Base-by-base conservation (phyloP, 352 stramenopile genomes). In the Phytophthora macrochlamydospora region DNA sequence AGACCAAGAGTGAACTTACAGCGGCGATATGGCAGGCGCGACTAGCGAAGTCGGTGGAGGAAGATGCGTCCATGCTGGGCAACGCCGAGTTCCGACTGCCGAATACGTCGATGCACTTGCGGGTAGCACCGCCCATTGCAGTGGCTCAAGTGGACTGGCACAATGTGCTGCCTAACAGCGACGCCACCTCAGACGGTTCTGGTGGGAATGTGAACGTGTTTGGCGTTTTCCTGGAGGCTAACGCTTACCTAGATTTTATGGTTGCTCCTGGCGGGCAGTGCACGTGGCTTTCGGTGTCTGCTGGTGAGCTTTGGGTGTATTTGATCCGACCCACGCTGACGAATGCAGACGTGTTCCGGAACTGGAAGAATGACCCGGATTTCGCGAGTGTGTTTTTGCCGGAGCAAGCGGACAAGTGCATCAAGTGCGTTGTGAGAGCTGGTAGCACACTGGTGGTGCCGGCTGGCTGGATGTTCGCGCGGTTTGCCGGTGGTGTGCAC, bases 181-280 rank as follows among this genome's bases (percentile, higher is more conserved):
- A 14, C 1, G 35, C 55, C 8, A 43, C 48, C 8, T 52, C 46
- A 52, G 44, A 6, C 2, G n/a, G 30, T 13, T 51, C 50, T 32
- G 51, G 9, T 18, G 42, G 37, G 56, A 54, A 65, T 50, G 29
- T 54, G 56, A 82, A 92, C 57, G 71, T 77, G 6, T 90, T 90
- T 35, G 81, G 80, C n/a, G 67, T 60, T 24, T 82, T 88, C 31
- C 83, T 88, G 38, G 76, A 76, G 6, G 45, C 64, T 6, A 73
- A 83, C 37, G 81, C 78, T 33, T 95, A 87, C 73, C 75, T 88
- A 32, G 87, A 95, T 59, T 95, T 95, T 51, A 54, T 66, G 13
- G 45, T 92, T 18, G 71, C 70, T 4, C 76, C 80, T 7, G 76
- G 78, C 7, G 84, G 81, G 11, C 81, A 84, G 29, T 77, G 67